Evolutionary conservation across 1,284 basidiomycete genomes (phyloP).

Genomic region (Fomitopsis pinicola): DNA sequence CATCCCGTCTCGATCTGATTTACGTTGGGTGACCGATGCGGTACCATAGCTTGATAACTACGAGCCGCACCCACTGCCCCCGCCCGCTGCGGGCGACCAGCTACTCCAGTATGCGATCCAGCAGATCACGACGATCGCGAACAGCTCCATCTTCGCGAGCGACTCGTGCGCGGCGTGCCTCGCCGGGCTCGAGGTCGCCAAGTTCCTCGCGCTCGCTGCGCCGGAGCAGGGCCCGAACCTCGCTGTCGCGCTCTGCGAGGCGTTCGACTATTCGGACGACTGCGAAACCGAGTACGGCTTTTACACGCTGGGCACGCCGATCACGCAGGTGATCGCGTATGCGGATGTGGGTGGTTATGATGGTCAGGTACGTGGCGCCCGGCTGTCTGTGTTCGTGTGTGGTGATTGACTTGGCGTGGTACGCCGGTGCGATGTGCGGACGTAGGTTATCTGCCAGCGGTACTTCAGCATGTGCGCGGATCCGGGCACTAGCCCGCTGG

Average conservation of each 20-base stretch:
- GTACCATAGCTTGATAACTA: conserved; percentile 41
- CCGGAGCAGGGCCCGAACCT: conserved; percentile 59
- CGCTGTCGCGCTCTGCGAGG: conserved; percentile 56
- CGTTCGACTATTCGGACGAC: conserved; percentile 42
- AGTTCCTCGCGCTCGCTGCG: conserved; percentile 63
- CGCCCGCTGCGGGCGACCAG: conserved; percentile 37
- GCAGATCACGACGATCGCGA: conserved; percentile 51
- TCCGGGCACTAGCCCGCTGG: conserved; percentile 46
- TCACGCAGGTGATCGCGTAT: conserved; percentile 66
- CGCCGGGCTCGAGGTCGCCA: conserved; percentile 57
- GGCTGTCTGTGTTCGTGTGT: background rate
- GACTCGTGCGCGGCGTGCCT: conserved; percentile 61
- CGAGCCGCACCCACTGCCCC: conserved; percentile 66
- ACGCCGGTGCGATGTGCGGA: conserved; percentile 33
- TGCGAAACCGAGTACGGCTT: conserved; percentile 48
- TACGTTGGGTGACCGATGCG: background rate
- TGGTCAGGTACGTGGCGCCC: conserved; percentile 46
- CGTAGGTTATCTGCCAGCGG: conserved; percentile 49
- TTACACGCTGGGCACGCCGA: conserved; percentile 48
- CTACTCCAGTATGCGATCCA: conserved; percentile 47
- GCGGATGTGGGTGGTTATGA: conserved; percentile 66
- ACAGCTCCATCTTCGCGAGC: conserved; percentile 46
- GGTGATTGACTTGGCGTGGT: background rate
- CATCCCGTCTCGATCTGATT: background rate
- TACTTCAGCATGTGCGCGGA: conserved; percentile 49